Evolutionary conservation across 2,329 filamentous ascomycete species (phyloP).

Genomic region (Hypomyces rosellus): DNA sequence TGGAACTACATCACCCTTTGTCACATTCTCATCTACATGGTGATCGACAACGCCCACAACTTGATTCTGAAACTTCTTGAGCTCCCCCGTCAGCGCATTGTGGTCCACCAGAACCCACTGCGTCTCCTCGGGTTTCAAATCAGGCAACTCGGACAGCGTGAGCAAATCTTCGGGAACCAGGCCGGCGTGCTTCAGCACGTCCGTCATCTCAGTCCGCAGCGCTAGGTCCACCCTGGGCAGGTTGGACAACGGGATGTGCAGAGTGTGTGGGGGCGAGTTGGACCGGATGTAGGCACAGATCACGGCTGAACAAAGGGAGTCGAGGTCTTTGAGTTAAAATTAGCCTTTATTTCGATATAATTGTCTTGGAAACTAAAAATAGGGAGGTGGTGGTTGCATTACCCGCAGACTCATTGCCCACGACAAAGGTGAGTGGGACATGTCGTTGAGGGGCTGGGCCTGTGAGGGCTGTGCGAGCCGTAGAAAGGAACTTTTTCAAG

Average conservation of each 20-base stretch:
- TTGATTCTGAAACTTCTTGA: constrained; percentile 45
- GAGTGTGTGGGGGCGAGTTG: constrained; percentile 43
- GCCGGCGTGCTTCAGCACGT: constrained; percentile 56
- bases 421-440: constrained; percentile 52
- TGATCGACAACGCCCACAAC: constrained; percentile 70
- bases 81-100: constrained; percentile 60
- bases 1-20: constrained; percentile 43
- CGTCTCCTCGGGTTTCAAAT: constrained; percentile 48
- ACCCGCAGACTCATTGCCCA: constrained; percentile 65
- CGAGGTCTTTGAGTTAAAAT: constrained; percentile 53
- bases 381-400: constrained; percentile 2
- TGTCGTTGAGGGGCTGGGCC: constrained; percentile 38
- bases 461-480: constrained; percentile 42
- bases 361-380: background rate
- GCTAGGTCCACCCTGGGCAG: constrained; percentile 60
- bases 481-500: constrained; percentile 44
- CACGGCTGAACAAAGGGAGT: constrained; percentile 70
- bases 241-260: constrained; percentile 70
- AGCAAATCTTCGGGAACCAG: constrained; percentile 57
- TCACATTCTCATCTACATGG: constrained; percentile 62
- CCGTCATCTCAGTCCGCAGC: constrained; percentile 66
- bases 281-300: constrained; percentile 69
- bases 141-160: constrained; percentile 48
- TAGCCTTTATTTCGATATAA: background rate
- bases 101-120: constrained; percentile 75